Conservation (phyloP, 2,329 filamentous ascomycete genomes). For the Didymella segeticola region DNA sequence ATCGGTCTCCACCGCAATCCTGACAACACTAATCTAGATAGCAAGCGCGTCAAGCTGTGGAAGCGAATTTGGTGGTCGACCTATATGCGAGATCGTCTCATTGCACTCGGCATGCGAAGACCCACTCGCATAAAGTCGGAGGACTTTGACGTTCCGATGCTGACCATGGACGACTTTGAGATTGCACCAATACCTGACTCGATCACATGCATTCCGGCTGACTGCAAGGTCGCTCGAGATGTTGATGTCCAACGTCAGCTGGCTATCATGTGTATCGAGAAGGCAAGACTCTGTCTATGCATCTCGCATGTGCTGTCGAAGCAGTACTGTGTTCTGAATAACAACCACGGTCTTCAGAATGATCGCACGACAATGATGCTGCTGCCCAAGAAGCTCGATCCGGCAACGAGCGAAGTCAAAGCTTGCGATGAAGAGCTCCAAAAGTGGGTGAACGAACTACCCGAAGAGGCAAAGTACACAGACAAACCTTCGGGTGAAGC, state of each 20-base stretch:
- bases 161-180: conserved; percentile 85
- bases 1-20: conserved; percentile 92
- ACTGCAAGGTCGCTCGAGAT: conserved; percentile 76
- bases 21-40: conserved; percentile 75
- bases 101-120: conserved; percentile 90
- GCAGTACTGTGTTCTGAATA: conserved; percentile 90
- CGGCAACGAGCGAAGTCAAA: conserved; percentile 81
- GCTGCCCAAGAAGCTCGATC: conserved; percentile 83
- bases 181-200: conserved; percentile 71
- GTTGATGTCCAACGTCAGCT: conserved; percentile 76
- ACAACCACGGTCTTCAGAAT: conserved; percentile 74
- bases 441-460: conserved; percentile 77
- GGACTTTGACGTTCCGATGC: conserved; percentile 92
- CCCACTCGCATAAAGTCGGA: conserved; percentile 92
- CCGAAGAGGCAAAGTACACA: conserved; percentile 72
- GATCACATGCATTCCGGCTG: conserved; percentile 70
- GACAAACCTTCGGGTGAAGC: conserved; percentile 65
- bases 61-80: conserved; percentile 98
- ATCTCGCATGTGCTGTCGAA: conserved; percentile 89
- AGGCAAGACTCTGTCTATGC: conserved; percentile 86
- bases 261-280: conserved; percentile 88
- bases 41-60: conserved; percentile 80
- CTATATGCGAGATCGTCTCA: conserved; percentile 91
- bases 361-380: conserved; percentile 84
- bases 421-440: conserved; percentile 80